Percentiles rank a stretch among this genome's conserved stretches.
These are phyloP conservation scores for Neolentinus lepideus DNA, from an alignment of 1,284 basidiomycete genomes.

Conservation along the genomic window DNA sequence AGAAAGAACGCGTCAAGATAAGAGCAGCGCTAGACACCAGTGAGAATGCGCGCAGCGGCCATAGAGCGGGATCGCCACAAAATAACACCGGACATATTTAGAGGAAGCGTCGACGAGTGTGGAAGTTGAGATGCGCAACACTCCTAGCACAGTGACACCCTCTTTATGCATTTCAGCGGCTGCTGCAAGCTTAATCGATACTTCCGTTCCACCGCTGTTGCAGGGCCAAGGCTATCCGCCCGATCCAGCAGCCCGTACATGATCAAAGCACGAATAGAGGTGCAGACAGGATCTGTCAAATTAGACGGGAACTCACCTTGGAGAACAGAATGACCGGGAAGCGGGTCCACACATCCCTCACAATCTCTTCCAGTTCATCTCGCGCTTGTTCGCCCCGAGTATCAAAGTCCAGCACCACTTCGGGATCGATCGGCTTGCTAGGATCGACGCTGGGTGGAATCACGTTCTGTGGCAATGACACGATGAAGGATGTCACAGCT, in stretches of 20 bases:
- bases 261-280: too few relatives aligned
- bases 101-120: too few relatives aligned
- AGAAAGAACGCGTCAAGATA: too few relatives aligned
- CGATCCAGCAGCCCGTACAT: too few relatives aligned
- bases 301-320: slow-evolving; percentile 46
- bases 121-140: too few relatives aligned
- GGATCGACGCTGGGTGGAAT: slow-evolving; percentile 68
- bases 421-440: slow-evolving; percentile 60
- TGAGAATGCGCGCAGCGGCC: not conserved
- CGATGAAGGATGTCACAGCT: slow-evolving; percentile 72
- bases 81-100: not conserved
- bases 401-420: slow-evolving; percentile 80
- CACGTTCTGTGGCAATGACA: slow-evolving; percentile 71
- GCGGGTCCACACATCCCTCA: slow-evolving; percentile 47
- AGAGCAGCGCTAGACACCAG: not conserved
- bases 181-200: too few relatives aligned
- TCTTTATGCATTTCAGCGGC: too few relatives aligned
- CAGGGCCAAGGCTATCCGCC: too few relatives aligned
- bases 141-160: too few relatives aligned
- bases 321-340: slow-evolving; percentile 77
- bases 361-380: slow-evolving; percentile 28
- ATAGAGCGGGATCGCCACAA: not conserved
- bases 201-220: too few relatives aligned
- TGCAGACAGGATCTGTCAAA: slow-evolving; percentile 2
- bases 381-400: slow-evolving; percentile 41